These are phyloP conservation scores for Lepidium campestre DNA, from an alignment of 441 rosid genomes.

Conservation along the genomic window DNA sequence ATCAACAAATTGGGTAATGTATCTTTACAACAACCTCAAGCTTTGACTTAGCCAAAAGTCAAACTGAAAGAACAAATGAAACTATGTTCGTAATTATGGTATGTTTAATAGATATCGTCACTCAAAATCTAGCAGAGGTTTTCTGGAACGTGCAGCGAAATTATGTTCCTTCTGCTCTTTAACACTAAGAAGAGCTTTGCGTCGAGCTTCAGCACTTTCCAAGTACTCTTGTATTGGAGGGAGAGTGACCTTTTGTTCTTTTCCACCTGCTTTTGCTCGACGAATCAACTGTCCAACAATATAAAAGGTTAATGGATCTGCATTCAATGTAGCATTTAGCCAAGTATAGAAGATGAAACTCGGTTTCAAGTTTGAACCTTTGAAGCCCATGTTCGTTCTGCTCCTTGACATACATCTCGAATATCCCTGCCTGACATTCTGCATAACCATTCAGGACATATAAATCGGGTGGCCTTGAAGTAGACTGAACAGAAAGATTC, in stretches of 20 bases:
- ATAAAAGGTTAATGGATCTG: not conserved
- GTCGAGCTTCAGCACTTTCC: conserved; percentile 50
- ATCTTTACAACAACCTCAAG: not conserved
- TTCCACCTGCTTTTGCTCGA: conserved; percentile 37
- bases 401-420: conserved; percentile 83
- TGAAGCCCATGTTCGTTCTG: conserved; percentile 96
- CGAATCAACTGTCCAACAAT: conserved; percentile 56
- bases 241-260: conserved; percentile 33
- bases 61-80: not conserved
- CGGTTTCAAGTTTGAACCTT: conserved; percentile 40
- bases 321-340: not conserved
- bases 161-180: conserved; percentile 32
- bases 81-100: not conserved
- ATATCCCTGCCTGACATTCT: conserved; percentile 96
- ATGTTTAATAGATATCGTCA: not conserved
- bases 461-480: not conserved
- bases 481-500: not conserved
- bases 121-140: conserved; percentile 42
- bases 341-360: not conserved
- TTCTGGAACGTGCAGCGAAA: conserved; percentile 14
- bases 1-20: not conserved
- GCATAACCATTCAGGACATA: conserved; percentile 12
- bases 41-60: not conserved
- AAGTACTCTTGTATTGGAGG: conserved; percentile 74
- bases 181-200: conserved; percentile 39